Evolutionary conservation across 371 early-diverging fungal species (phyloP).

Genomic region (Parasitella parasitica): DNA sequence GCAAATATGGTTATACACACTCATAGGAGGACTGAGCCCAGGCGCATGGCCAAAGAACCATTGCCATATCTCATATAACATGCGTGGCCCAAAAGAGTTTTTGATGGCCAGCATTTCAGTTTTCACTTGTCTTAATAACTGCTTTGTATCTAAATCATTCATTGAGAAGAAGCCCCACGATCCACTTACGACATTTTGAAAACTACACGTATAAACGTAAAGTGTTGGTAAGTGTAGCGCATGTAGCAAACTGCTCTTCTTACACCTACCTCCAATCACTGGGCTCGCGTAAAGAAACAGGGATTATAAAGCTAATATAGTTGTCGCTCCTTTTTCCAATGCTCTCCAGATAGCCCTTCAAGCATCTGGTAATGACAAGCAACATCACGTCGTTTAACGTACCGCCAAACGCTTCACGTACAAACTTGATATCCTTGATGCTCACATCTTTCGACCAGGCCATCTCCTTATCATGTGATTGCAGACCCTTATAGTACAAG

Average conservation of each 20-base stretch:
- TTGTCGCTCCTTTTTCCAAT: slow-evolving; percentile 18
- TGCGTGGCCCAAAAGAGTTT: slow-evolving; percentile 16
- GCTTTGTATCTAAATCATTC: slow-evolving; percentile 26
- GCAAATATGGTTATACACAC: slow-evolving; percentile 5
- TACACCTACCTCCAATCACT: slow-evolving; percentile 32
- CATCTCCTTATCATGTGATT: slow-evolving; percentile 30
- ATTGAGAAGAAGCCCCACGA: slow-evolving; percentile 39
- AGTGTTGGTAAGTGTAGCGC: neutral
- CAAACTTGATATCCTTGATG: slow-evolving; percentile 26
- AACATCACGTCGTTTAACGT: slow-evolving; percentile 43
- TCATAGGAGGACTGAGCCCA: slow-evolving; percentile 7
- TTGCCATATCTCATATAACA: slow-evolving; percentile 20
- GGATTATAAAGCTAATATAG: slow-evolving; percentile 28
- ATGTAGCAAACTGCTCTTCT: neutral
- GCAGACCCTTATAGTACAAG: slow-evolving; percentile 30
- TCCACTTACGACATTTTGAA: slow-evolving; percentile 32
- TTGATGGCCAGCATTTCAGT: slow-evolving; percentile 35
- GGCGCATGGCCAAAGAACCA: slow-evolving; percentile 16
- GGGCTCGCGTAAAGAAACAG: slow-evolving; percentile 27
- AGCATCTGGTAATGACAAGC: slow-evolving; percentile 25
- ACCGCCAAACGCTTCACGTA: slow-evolving; percentile 30
- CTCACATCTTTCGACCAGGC: slow-evolving; percentile 36
- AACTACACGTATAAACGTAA: too few species aligned
- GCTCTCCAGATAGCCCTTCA: slow-evolving; percentile 30
- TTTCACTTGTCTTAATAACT: slow-evolving; percentile 22